Evolutionary conservation across 2,329 filamentous ascomycete genomes (phyloP).

Genomic region (Xylariaceae sp.): DNA sequence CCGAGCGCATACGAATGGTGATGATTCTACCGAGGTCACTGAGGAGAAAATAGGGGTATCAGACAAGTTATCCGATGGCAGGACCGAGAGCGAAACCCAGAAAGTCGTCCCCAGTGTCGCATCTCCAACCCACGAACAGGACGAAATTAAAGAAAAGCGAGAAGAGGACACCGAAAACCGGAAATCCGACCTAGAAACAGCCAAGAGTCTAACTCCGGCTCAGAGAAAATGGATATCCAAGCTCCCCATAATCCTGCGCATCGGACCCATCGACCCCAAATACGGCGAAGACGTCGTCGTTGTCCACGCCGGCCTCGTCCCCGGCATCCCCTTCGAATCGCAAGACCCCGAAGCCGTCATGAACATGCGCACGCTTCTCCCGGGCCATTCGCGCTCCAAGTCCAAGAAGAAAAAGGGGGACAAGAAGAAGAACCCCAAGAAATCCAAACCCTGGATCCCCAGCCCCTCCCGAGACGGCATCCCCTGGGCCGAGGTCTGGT

Average conservation of each 20-base stretch:
- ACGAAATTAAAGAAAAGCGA: slow-evolving; percentile 10
- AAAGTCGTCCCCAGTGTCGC: not conserved
- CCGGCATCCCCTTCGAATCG: slow-evolving; percentile 61
- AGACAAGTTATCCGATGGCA: not conserved
- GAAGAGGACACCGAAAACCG: slow-evolving; percentile 27
- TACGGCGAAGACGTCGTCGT: slow-evolving; percentile 58
- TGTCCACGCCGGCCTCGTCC: slow-evolving; percentile 82
- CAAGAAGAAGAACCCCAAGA: not conserved
- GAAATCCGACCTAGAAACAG: slow-evolving; percentile 46
- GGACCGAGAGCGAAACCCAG: not conserved
- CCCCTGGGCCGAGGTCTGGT: slow-evolving; percentile 63
- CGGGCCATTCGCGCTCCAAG: slow-evolving; percentile 35
- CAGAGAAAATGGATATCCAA: slow-evolving; percentile 64
- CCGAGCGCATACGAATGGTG: not conserved
- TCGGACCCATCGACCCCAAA: slow-evolving; percentile 53
- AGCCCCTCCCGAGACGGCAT: slow-evolving; percentile 43
- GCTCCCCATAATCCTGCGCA: slow-evolving; percentile 72
- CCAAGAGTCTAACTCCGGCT: slow-evolving; percentile 46
- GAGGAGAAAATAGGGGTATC: not conserved
- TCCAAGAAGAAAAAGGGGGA: not conserved
- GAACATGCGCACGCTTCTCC: slow-evolving; percentile 80
- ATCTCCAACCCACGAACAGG: not conserved
- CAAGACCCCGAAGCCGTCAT: slow-evolving; percentile 79
- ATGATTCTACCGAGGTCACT: slow-evolving; percentile 24
- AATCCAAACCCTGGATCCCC: slow-evolving; percentile 7